Evolutionary conservation across 1,284 basidiomycete species (phyloP), one percentile per base, ranked within the genome.

Genomic region (Chondrostereum purpureum): DNA sequence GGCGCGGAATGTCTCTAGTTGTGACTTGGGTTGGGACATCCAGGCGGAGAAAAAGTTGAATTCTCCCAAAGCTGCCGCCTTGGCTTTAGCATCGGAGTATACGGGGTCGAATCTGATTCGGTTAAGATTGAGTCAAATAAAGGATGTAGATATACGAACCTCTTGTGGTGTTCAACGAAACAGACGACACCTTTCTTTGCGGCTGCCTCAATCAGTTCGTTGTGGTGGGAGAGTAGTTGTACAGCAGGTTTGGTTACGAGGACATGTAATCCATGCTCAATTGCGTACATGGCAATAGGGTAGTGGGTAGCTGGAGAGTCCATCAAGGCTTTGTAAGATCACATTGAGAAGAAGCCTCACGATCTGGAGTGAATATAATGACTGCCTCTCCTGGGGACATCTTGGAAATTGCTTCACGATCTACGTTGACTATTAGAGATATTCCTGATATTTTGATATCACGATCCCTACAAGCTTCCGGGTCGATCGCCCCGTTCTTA

Each of bases 1-100:
- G 14, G 88, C 88, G 50, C 84, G 83, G 79, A 94, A 95, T 0
- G 92, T 94, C 65, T 92, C 88, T 20, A 96, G 75, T 67, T 96
- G 92, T 59, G 80, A 85, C 70, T 96, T 96, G 39, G 92, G 92
- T 63, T 95, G 92, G 57, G 88, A 91, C 92, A 96, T 96, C 86
- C 85, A 88, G 39, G 86, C 84, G 53, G 70, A 86, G 71, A 88
- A 88, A 66, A 92, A 96, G 68, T 92, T 93, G 68, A 94, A 92
- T 61, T 94, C 88, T 38, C 92, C 92, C 40, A 95, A 73, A 18
- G 77, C 69, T 24, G 75, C 76, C 12, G 90, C 83, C 45, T 86
- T 77, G 5, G 80, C 84, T 58, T 78, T 78, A 21, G 91, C 92
- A 63, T 96, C 92, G 54, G 87, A 88, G 69, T 96, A 95, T 2